Conservation (phyloP, 495 filamentous ascomycete species). For the Aspergillus sclerotioniger region DNA sequence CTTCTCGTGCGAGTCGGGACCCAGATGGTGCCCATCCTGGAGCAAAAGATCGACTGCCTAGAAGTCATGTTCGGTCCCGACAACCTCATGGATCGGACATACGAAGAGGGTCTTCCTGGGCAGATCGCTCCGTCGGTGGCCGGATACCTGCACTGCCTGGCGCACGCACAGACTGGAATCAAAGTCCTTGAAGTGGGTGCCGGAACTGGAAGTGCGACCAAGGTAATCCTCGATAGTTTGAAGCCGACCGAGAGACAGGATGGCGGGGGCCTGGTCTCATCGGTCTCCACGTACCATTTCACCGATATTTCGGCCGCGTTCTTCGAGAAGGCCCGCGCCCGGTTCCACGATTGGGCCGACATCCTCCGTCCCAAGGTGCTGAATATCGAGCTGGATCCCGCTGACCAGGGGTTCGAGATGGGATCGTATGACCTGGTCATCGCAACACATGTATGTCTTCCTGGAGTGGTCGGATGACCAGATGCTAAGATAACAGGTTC, state of each 20-base stretch:
- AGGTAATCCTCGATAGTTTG: neutral
- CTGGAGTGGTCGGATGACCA: no score
- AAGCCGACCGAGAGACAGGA: neutral
- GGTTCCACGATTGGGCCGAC: neutral
- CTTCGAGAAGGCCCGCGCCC: neutral
- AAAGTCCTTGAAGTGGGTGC: neutral
- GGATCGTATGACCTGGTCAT: neutral
- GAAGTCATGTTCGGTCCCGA: neutral
- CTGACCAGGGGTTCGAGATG: neutral
- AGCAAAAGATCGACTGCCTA: neutral
- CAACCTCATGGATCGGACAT: neutral
- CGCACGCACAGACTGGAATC: neutral
- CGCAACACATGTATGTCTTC: neutral
- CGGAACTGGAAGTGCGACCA: neutral
- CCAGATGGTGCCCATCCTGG: neutral
- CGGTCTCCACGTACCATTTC: neutral
- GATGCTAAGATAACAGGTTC: no score
- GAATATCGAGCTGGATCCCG: neutral
- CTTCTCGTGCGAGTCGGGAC: neutral
- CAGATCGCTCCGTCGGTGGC: neutral
- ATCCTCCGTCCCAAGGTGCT: neutral
- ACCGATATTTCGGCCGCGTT: neutral
- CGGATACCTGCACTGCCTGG: neutral
- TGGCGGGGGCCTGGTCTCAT: neutral
- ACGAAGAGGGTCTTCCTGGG: neutral